Base-by-base conservation (phyloP, 805 yeast species). In the Candida gorgasii region DNA sequence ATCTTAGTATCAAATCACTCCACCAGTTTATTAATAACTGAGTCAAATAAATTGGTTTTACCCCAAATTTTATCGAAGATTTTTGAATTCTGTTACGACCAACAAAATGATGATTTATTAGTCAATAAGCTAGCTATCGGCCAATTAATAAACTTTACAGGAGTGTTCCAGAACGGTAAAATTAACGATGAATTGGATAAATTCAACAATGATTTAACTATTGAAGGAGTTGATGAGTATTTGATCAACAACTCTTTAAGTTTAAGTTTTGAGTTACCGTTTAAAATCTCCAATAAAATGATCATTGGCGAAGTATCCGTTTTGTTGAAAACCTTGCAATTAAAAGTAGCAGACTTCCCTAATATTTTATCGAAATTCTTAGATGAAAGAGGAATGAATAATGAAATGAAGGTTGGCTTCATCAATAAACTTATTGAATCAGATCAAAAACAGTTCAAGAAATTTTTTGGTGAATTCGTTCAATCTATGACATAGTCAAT, bases 221-320 rank as follows among this genome's bases (percentile, higher is more conserved):
- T 86, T 38, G 90, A 84, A 13, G 87, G 93, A 5, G 78, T 87
- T 37, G 84, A 85, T 43, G 81, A 78, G 32, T 78, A 79, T 54
- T 73, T 90, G 45, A 78, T 87, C 62, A 79, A 82, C 39, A 83
- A 82, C 50, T 72, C 80, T 19, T 75, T 89, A 3, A 76, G 83
- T 38, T 65, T 87, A 42, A 73, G 83, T 26, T 86, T 89, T 67
- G 90, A 88, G 59, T 68, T 89, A 36, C 88, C 95, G n/a, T 82
- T 87, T 59, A 82, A 84, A 51, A 76, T 82, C 26, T 75, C 76
- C 23, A 75, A 73, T 27, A 75, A 92, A 54, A 73, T 82, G 45
- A 73, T 86, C 28, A 82, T 89, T 1, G 78, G 80, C 50, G 99
- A 92, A 55, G 69, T 87, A 11, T 79, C 93, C 1, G 69, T 79